Evolutionary conservation across 306 rosid genomes (phyloP).

Genomic region (Sindora glabra): DNA sequence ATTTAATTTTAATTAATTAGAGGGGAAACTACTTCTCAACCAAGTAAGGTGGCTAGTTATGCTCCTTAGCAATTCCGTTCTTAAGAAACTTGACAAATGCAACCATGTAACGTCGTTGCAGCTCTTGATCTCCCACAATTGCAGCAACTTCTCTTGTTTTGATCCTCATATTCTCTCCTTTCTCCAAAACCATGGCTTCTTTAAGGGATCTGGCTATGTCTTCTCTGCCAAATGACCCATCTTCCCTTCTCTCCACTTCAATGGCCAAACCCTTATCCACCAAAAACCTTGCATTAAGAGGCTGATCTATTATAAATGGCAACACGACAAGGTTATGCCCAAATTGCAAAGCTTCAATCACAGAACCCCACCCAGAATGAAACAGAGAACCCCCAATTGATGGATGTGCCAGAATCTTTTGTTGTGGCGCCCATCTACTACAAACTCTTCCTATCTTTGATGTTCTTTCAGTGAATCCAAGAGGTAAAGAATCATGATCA

Average conservation of each 20-base stretch:
- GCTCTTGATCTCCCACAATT: constrained; percentile 12
- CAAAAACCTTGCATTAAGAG: constrained; percentile 30
- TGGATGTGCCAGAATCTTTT: constrained; percentile 26
- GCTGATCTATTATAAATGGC: constrained; percentile 33
- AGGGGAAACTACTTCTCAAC: no score
- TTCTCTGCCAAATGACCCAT: constrained; percentile 29
- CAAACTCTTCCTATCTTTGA: constrained; percentile 16
- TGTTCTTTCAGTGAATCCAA: constrained; percentile 19
- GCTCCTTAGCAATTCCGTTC: neutral
- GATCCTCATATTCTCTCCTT: constrained; percentile 26
- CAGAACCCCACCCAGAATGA: constrained; percentile 43
- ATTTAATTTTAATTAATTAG: no score
- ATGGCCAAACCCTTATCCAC: constrained; percentile 31
- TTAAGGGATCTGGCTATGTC: constrained; percentile 25
- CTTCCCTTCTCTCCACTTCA: constrained; percentile 26
- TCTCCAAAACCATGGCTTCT: constrained; percentile 24
- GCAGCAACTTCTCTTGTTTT: constrained; percentile 19
- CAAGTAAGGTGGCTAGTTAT: no score
- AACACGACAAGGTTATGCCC: constrained; percentile 30
- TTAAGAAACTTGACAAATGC: constrained; percentile 1
- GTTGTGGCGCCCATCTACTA: constrained; percentile 33
- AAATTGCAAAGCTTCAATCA: constrained; percentile 31
- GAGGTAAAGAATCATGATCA: constrained; percentile 20
- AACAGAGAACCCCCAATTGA: constrained; percentile 38
- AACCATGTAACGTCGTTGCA: constrained; percentile 2